phyloP scores from a whole-genome alignment of 202 grass and related monocot species.

The Cymbopogon flexuosus region DNA sequence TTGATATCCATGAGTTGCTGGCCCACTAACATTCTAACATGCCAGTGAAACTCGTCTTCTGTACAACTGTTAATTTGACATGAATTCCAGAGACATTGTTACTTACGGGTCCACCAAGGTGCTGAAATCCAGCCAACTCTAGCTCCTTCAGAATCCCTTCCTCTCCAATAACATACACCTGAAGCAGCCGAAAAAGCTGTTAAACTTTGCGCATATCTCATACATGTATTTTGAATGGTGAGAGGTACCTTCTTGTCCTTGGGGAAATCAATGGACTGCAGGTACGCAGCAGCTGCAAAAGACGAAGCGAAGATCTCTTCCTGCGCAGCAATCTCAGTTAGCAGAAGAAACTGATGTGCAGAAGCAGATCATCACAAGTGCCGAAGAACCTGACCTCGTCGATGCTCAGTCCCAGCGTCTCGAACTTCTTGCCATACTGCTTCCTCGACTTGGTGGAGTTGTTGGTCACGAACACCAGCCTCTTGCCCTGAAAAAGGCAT shows the following conservation, averaged over 20 bases:
- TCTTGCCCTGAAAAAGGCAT: slow-evolving; percentile 56
- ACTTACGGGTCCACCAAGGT: slow-evolving; percentile 87
- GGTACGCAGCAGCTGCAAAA: slow-evolving; percentile 85
- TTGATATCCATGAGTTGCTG: not conserved
- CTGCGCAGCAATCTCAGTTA: slow-evolving; percentile 33
- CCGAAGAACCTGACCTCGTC: slow-evolving; percentile 43
- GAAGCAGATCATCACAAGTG: not conserved
- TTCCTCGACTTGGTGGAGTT: slow-evolving; percentile 96
- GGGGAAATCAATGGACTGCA: slow-evolving; percentile 87
- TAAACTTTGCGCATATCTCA: not conserved
- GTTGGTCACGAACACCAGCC: slow-evolving; percentile 94
- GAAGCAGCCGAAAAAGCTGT: not conserved
- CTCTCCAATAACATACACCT: slow-evolving; percentile 98
- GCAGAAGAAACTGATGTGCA: not conserved
- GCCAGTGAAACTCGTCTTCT: not conserved
- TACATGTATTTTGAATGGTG: not conserved
- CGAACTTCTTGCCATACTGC: slow-evolving; percentile 94
- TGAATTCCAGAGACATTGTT: not conserved
- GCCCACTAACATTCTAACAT: not conserved
- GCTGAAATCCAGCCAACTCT: slow-evolving; percentile 78
- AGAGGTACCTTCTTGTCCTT: slow-evolving; percentile 74
- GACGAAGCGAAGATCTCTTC: slow-evolving; percentile 99
- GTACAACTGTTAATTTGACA: slow-evolving; percentile 3
- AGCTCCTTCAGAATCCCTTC: slow-evolving; percentile 91
- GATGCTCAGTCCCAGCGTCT: slow-evolving; percentile 67